A percentile compares a stretch with the other conserved stretches of the same genome.
phyloP scores from a whole-genome alignment of 768 basidiomycete species.

The Suillus cothurnatus region DNA sequence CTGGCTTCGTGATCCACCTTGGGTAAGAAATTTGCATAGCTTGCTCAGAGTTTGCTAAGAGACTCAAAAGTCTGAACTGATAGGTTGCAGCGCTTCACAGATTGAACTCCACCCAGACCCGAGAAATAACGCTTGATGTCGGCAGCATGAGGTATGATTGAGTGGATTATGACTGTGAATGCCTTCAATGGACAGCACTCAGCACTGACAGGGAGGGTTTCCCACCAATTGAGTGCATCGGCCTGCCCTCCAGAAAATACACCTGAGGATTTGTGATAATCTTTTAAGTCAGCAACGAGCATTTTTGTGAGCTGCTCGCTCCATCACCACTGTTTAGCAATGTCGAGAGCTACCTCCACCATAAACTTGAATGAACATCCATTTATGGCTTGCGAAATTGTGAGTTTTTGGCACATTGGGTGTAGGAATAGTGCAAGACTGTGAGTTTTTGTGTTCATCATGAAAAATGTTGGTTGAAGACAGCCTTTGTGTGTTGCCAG shows the following conservation, averaged over 20 bases:
- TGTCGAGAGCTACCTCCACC: conserved; percentile 17
- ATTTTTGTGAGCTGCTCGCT: conserved; percentile 17
- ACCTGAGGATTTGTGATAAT: conserved; percentile 22
- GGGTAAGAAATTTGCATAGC: not conserved
- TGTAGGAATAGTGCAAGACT: conserved; percentile 38
- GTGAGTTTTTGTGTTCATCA: conserved; percentile 36
- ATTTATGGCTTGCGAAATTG: conserved; percentile 26
- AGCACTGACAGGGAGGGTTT: too few relatives aligned
- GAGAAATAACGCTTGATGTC: too few relatives aligned
- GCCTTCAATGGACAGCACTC: conserved; percentile 12
- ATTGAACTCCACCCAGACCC: too few relatives aligned
- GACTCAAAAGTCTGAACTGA: too few relatives aligned
- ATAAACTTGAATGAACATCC: conserved; percentile 18
- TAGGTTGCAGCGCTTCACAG: too few relatives aligned
- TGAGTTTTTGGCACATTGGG: conserved; percentile 37
- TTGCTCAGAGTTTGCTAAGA: not conserved
- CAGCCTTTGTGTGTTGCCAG: conserved; percentile 23
- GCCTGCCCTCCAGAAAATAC: conserved; percentile 26
- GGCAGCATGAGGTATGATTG: too few relatives aligned
- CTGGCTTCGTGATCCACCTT: conserved; percentile 2
- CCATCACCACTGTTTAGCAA: conserved; percentile 33
- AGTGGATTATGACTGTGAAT: too few relatives aligned
- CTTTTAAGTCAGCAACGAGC: conserved; percentile 26
- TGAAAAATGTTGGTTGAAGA: conserved; percentile 34
- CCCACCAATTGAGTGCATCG: conserved; percentile 32